phyloP scores from a whole-genome alignment of 306 rosid species.

The Medicago truncatula region DNA sequence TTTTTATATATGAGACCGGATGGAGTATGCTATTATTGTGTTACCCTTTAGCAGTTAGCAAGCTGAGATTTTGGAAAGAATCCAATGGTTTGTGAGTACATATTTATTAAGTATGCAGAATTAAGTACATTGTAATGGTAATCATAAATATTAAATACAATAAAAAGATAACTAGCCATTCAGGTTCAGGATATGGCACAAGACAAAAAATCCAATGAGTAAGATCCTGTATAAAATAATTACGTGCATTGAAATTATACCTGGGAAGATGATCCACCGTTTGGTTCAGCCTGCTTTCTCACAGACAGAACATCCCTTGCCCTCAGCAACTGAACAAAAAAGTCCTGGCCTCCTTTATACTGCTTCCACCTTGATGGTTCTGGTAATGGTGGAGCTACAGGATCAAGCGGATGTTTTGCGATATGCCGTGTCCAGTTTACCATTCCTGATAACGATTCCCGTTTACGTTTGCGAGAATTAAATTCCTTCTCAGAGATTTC shows the following conservation, averaged over 20 bases:
- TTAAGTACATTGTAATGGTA: conserved; percentile 17
- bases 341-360: conserved; percentile 50
- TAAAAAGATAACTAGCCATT: conserved; percentile 29
- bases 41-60: conserved; percentile 26
- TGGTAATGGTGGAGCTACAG: conserved; percentile 55
- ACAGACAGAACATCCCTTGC: conserved; percentile 57
- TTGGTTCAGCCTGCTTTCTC: conserved; percentile 49
- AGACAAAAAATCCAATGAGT: conserved; percentile 23
- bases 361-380: conserved; percentile 70
- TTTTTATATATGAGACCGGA: no score
- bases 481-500: conserved; percentile 46
- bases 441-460: conserved; percentile 66
- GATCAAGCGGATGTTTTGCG: conserved; percentile 62
- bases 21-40: conserved; percentile 1
- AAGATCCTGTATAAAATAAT: conserved; percentile 18
- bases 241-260: conserved; percentile 50
- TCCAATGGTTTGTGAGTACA: conserved; percentile 9
- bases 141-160: conserved; percentile 17
- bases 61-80: conserved; percentile 40
- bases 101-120: conserved; percentile 5
- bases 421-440: conserved; percentile 66
- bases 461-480: conserved; percentile 60
- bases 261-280: conserved; percentile 59
- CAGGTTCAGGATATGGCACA: conserved; percentile 24
- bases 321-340: conserved; percentile 65